phyloP scores from a whole-genome alignment of 2,329 filamentous ascomycete genomes.

The Aspergillus pseudonomiae region DNA sequence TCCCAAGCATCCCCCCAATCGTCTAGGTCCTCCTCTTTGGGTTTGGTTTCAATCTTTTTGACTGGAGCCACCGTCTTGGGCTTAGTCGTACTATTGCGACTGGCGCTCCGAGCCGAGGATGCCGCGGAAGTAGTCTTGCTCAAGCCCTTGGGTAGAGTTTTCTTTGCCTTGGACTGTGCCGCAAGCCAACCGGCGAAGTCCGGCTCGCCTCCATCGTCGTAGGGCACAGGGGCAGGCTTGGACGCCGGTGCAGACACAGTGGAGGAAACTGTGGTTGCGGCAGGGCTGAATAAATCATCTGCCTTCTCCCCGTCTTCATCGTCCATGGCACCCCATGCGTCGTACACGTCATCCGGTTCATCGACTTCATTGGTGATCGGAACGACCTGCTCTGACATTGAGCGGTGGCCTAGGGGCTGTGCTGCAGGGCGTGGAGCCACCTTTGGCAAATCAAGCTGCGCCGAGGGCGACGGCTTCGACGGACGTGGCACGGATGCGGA shows the following conservation, averaged over 20 bases:
- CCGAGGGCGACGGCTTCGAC: conserved; percentile 34
- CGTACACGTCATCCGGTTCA: conserved; percentile 64
- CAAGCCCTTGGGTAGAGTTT: conserved; percentile 81
- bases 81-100: conserved; percentile 44
- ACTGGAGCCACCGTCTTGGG: conserved; percentile 52
- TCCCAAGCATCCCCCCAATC: conserved; percentile 56
- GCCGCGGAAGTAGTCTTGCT: conserved; percentile 56
- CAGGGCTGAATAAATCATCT: conserved; percentile 45
- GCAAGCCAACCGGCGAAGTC: conserved; percentile 96
- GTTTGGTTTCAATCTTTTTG: conserved; percentile 72
- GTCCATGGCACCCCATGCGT: conserved; percentile 73
- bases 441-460: conserved; percentile 26
- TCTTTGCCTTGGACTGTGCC: conserved; percentile 78
- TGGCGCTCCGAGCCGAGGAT: conserved; percentile 41
- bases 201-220: conserved; percentile 83
- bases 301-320: conserved; percentile 59
- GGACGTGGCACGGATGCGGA: conserved; percentile 54
- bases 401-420: conserved; percentile 38
- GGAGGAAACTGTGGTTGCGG: conserved; percentile 32
- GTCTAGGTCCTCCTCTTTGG: conserved; percentile 48
- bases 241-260: conserved; percentile 30
- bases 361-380: conserved; percentile 50
- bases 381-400: conserved; percentile 45
- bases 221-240: conserved; percentile 54
- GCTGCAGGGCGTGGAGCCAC: conserved; percentile 27